phyloP scores from a whole-genome alignment of 371 early-diverging fungal genomes.

The Lichtheimia ornata region DNA sequence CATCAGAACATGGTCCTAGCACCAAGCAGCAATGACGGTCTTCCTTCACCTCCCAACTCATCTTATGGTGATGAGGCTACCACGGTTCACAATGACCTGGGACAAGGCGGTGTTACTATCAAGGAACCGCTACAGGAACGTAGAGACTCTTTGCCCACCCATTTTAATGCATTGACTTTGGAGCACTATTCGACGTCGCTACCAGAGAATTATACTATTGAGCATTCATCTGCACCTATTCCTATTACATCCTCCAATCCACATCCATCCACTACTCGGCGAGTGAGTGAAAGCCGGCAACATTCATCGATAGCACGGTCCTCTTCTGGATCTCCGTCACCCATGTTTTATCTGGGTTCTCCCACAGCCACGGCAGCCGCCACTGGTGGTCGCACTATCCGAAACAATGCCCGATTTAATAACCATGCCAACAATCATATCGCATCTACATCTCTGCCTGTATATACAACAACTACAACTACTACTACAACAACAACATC shows the following conservation, averaged over 20 bases:
- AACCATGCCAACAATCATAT: too few species aligned
- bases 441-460: neutral
- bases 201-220: constrained; percentile 53
- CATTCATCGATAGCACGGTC: constrained; percentile 17
- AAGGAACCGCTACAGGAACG: constrained; percentile 12
- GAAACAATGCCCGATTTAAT: constrained; percentile 15
- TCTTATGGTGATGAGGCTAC: constrained; percentile 47
- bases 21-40: constrained; percentile 9
- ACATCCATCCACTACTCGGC: constrained; percentile 4
- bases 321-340: constrained; percentile 15
- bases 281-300: neutral
- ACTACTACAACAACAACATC: neutral
- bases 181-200: constrained; percentile 39
- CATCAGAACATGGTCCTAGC: too few species aligned
- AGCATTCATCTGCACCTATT: constrained; percentile 31
- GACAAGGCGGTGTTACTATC: neutral
- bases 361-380: constrained; percentile 37
- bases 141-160: constrained; percentile 41
- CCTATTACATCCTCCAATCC: constrained; percentile 14
- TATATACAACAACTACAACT: neutral
- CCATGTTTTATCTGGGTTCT: constrained; percentile 4
- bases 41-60: constrained; percentile 51
- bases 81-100: neutral
- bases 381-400: constrained; percentile 40
- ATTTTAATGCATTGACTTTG: constrained; percentile 38